Percentiles rank a stretch among this genome's conserved stretches.
phyloP scores from a whole-genome alignment of 257 asterid species.

The Capsicum pubescens region DNA sequence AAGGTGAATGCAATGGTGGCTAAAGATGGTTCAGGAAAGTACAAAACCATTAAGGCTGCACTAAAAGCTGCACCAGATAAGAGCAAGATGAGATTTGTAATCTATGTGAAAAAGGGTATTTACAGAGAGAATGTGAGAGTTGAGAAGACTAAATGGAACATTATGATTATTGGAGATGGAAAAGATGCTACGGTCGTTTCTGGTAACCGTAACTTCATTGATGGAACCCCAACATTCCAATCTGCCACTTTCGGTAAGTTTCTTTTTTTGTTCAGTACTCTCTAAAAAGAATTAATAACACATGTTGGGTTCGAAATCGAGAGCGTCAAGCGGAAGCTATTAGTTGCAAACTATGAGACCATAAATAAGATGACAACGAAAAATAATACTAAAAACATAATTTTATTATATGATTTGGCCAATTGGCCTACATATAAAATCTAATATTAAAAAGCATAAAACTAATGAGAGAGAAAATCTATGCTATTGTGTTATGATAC shows the following conservation, averaged over 20 bases:
- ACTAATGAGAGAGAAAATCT: too few relatives aligned
- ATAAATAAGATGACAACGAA: too few relatives aligned
- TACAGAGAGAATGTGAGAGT: constrained; percentile 52
- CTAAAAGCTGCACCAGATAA: constrained; percentile 52
- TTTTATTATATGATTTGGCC: too few relatives aligned
- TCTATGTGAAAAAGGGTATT: constrained; percentile 51
- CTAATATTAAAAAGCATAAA: too few relatives aligned
- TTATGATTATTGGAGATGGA: constrained; percentile 61
- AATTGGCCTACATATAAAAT: too few relatives aligned
- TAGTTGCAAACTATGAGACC: too few relatives aligned
- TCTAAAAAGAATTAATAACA: too few relatives aligned
- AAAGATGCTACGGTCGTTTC: constrained; percentile 46
- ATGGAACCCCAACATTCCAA: constrained; percentile 57
- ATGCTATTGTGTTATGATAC: too few relatives aligned
- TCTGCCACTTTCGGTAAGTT: constrained; percentile 58
- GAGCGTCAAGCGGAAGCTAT: too few relatives aligned
- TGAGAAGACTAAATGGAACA: constrained; percentile 56
- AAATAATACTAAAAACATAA: too few relatives aligned
- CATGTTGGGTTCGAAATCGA: too few relatives aligned
- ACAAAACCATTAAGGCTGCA: constrained; percentile 46
- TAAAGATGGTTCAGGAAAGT: constrained; percentile 54
- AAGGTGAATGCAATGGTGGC: constrained; percentile 57
- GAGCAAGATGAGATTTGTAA: constrained; percentile 47
- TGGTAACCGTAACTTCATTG: constrained; percentile 47
- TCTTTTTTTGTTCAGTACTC: background rate